Base-by-base conservation (phyloP, 257 asterid genomes). In the Rhazya stricta region DNA sequence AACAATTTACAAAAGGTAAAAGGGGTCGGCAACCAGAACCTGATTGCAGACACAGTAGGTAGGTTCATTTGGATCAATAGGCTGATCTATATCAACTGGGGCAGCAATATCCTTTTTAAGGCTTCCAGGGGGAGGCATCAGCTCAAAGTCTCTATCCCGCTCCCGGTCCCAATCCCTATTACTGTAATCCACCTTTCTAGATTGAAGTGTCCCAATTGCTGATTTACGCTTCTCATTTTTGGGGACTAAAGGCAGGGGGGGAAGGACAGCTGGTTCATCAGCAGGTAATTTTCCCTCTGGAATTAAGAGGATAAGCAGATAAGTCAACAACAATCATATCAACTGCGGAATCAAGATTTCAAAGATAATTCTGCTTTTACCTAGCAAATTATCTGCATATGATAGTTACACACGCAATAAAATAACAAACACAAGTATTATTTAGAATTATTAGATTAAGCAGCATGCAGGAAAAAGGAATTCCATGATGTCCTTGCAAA, bases 101-200 rank as follows among this genome's bases (percentile, higher is more conserved):
- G 90, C 80, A 76, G 90, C 80, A 71, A 89, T 83, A 69, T 95
- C 99, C 86, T 82, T 95, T 79, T 87, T 95, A 32, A 90, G 83
- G 86, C 88, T 88, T 69, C 97, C 96, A 10, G 99, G 98, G 69
- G 99, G 99, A n/a, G 98, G 99, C 99, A 95, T 95, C 43, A 92
- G 93, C 81, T 92, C 99, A 60, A 87, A 92, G 78, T 92, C 99
- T 86, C 97, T 85, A 79, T 92, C 95, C 29, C 96, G 96, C 79
- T 92, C 98, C 67, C 93, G 84, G 76, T 91, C 98, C 96, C 97
- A 91, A 79, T 94, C 97, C 79, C 95, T 86, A 34, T 86, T 97
- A 81, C 84, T 90, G 87, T 80, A 88, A 53, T 92, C 98, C 71
- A 84, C 73, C 89, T 90, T 85, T 89, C 83, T 92, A n/a, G 94